Base-by-base conservation (phyloP, 1,284 basidiomycete genomes). In the Pulchroboletus neoregius region DNA sequence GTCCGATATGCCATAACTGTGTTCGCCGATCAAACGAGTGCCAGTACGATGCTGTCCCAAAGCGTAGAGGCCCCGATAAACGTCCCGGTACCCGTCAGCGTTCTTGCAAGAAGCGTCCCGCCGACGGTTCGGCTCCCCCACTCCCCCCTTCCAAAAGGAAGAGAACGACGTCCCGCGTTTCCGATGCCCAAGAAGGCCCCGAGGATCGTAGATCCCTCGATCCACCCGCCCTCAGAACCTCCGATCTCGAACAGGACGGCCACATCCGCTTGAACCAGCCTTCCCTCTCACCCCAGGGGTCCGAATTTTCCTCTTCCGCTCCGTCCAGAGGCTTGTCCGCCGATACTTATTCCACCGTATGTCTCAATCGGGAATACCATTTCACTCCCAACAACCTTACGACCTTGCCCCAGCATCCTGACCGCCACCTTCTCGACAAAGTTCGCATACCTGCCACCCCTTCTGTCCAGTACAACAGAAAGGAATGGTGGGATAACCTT, bases 51-150 rank as follows among this genome's bases (percentile, higher is more conserved):
- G 71, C 78, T 27, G 82, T 77, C 34, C 87, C 87, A 56, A 87
- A 85, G 67, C 79, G 87, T 48, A 78, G 87, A 46, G 87, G 87
- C 5, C 87, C 87, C 52, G 87, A 90, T 73, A 89, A 88, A 68
- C 77, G 77, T 58, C 87, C 87, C 50, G 87, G 86, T 22, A 88
- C 84, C 53, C 76, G 87, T 51, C 84, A 87, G 66, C 76, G 86
- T 56, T 83, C 82, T 48, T 87, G 82, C 75, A 88, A 88, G 78
- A 87, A 84, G 71, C 73, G 83, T 47, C 75, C 78, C 45, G 63
- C 75, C 23, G 82, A 84, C 54, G 76, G 76, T 34, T 71, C 78
- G 50, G 69, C 62, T 46, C 69, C 75, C 48, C 70, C 73, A 52
- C 58, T 69, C n/a, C 65, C 65, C 10, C 66, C 68, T 48, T 67